Percentiles rank a stretch among this genome's conserved stretches.
Evolutionary conservation across 169 alveolate genomes (phyloP).

Genomic region (Condylostoma magnum): DNA sequence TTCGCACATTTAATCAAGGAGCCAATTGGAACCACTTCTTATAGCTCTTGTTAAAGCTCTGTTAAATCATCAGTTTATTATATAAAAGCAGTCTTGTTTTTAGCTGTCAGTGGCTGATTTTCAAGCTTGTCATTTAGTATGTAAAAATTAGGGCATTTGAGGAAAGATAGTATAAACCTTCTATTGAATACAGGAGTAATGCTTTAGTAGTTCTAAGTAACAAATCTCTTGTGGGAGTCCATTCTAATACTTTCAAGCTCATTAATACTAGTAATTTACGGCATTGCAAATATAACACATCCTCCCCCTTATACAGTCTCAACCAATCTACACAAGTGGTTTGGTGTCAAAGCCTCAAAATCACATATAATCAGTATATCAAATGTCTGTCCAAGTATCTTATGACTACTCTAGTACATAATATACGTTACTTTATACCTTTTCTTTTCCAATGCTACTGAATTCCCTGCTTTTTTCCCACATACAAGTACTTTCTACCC

Average conservation of each 20-base stretch:
- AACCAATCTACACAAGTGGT: constrained; percentile 98
- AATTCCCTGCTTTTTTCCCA: too few species aligned
- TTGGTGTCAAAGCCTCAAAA: constrained; percentile 99
- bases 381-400: constrained; percentile 95
- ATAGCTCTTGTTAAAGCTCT: constrained; percentile 37
- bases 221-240: constrained; percentile 95
- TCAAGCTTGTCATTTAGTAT: constrained; percentile 98
- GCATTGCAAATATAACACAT: constrained; percentile 82
- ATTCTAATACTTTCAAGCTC: constrained; percentile 91
- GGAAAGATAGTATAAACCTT: constrained; percentile 68
- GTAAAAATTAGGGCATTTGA: constrained; percentile 89
- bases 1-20: constrained; percentile 61
- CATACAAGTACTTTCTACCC: too few species aligned
- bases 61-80: constrained; percentile 49
- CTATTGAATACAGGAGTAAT: constrained; percentile 95
- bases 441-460: too few species aligned
- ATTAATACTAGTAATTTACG: constrained; percentile 72
- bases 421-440: too few species aligned
- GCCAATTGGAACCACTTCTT: constrained; percentile 63
- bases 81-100: constrained; percentile 30
- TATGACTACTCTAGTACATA: too few species aligned
- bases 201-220: constrained; percentile 80
- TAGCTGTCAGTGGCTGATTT: constrained; percentile 55
- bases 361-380: constrained; percentile 97
- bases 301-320: constrained; percentile 99